Percentiles rank a stretch among this genome's conserved stretches.
These are phyloP conservation scores for Xylariaceae sp. DNA, from an alignment of 2,329 filamentous ascomycete genomes.

Conservation along the genomic window DNA sequence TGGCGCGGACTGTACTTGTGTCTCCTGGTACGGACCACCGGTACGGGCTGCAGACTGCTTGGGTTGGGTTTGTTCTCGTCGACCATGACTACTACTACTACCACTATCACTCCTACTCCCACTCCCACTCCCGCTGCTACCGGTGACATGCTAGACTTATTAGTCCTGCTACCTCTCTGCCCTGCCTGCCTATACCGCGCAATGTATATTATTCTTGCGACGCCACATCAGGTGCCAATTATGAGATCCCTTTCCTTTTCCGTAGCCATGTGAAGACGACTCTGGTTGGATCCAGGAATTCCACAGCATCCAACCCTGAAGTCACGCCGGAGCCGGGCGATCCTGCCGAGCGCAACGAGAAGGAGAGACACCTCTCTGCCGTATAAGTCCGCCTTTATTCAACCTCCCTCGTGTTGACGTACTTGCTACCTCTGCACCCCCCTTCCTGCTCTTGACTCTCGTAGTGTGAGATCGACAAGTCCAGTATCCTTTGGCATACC, in stretches of 20 bases:
- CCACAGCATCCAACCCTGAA: not conserved
- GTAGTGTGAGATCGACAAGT: not conserved
- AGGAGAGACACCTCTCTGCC: slow-evolving; percentile 1
- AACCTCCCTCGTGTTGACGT: not conserved
- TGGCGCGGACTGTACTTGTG: too few relatives aligned
- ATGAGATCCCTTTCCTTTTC: slow-evolving; percentile 13
- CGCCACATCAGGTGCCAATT: slow-evolving; percentile 23
- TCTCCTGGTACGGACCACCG: too few relatives aligned
- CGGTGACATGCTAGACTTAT: too few relatives aligned
- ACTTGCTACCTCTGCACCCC: not conserved
- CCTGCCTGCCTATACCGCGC: too few relatives aligned
- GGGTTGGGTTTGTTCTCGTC: too few relatives aligned
- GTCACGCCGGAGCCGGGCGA: slow-evolving; percentile 7
- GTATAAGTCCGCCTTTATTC: not conserved
- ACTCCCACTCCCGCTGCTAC: too few relatives aligned
- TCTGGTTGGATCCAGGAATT: slow-evolving; percentile 1
- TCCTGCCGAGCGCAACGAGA: not conserved
- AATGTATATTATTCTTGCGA: slow-evolving; percentile 26
- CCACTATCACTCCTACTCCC: too few relatives aligned
- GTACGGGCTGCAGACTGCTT: too few relatives aligned
- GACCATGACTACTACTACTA: too few relatives aligned
- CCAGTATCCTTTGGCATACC: not conserved
- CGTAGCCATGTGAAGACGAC: slow-evolving; percentile 12
- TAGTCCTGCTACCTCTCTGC: too few relatives aligned
- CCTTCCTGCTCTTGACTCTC: not conserved